A percentile compares a stretch with the other conserved stretches of the same genome.
Conservation (phyloP, 306 rosid genomes). For the Sphenostylis stenocarpa region DNA sequence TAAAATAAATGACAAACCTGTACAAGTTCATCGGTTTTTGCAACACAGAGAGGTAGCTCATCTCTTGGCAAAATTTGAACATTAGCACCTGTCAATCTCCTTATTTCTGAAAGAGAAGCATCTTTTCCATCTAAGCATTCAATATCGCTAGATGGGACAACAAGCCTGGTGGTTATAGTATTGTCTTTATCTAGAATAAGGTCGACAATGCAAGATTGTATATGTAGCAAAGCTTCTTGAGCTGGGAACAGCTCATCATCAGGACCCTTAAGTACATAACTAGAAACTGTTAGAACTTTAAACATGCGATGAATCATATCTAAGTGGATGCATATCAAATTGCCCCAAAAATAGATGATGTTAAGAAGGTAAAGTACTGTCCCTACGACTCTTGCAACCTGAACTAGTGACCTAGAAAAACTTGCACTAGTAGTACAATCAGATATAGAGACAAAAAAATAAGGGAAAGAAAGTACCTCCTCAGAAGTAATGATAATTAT, state of each 20-base stretch:
- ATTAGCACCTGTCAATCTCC: constrained; percentile 76
- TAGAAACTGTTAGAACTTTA: constrained; percentile 35
- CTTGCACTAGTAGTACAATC: background rate
- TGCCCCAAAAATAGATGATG: constrained; percentile 3
- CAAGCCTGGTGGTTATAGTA: constrained; percentile 81
- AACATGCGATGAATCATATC: background rate
- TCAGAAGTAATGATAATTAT: constrained; percentile 83
- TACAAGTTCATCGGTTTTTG: constrained; percentile 72
- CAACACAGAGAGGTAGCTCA: constrained; percentile 69
- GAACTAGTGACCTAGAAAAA: constrained; percentile 16
- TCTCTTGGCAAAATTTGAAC: constrained; percentile 81
- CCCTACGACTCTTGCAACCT: constrained; percentile 5
- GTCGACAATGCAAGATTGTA: constrained; percentile 86
- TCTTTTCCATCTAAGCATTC: constrained; percentile 95
- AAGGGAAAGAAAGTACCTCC: constrained; percentile 61
- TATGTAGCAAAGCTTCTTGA: constrained; percentile 97
- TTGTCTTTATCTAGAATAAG: constrained; percentile 77
- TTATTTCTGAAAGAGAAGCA: constrained; percentile 76
- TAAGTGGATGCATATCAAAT: constrained; percentile 16
- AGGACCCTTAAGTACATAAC: constrained; percentile 67
- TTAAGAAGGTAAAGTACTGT: constrained; percentile 13
- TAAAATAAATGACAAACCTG: constrained; percentile 67
- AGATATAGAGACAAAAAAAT: constrained; percentile 17
- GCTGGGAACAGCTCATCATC: constrained; percentile 97
- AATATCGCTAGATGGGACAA: constrained; percentile 69